phyloP scores from a whole-genome alignment of 768 basidiomycete genomes.

The Calocera viscosa region DNA sequence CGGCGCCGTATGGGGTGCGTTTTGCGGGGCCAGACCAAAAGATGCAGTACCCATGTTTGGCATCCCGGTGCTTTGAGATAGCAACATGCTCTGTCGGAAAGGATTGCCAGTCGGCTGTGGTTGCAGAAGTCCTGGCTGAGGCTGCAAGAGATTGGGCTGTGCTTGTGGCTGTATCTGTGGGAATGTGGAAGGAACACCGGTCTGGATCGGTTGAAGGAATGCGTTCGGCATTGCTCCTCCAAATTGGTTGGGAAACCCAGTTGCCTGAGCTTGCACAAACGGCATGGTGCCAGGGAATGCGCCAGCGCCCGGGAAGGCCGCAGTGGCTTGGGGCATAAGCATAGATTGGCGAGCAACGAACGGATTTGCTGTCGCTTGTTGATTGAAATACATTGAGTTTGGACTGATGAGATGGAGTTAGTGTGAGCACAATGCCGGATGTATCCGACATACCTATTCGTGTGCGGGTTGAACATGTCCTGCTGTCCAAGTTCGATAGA shows the following conservation, averaged over 20 bases:
- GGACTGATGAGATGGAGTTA: conserved; percentile 15
- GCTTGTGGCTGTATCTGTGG: conserved; percentile 19
- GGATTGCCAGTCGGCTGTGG: conserved; percentile 46
- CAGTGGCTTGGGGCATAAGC: conserved; percentile 29
- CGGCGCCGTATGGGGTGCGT: neutral
- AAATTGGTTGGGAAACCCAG: conserved; percentile 38
- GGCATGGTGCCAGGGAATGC: conserved; percentile 30
- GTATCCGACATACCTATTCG: conserved; percentile 36
- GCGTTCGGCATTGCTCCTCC: conserved; percentile 27
- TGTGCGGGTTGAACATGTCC: conserved; percentile 54
- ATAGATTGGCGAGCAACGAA: conserved; percentile 53
- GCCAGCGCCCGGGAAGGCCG: conserved; percentile 26
- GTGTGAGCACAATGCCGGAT: neutral
- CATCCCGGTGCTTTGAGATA: conserved; percentile 51
- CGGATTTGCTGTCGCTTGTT: conserved; percentile 57
- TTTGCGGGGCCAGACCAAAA: neutral
- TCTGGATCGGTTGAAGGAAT: conserved; percentile 23
- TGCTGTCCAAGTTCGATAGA: conserved; percentile 75
- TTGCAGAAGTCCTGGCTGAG: conserved; percentile 31
- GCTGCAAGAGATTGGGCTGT: conserved; percentile 24
- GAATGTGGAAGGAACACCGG: conserved; percentile 34
- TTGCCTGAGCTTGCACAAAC: conserved; percentile 30
- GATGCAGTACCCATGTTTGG: conserved; percentile 30
- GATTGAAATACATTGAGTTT: conserved; percentile 30
- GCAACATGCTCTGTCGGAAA: conserved; percentile 67